Conservation (phyloP, 176 grass and related monocot genomes). For the Phoenix roebelenii region DNA sequence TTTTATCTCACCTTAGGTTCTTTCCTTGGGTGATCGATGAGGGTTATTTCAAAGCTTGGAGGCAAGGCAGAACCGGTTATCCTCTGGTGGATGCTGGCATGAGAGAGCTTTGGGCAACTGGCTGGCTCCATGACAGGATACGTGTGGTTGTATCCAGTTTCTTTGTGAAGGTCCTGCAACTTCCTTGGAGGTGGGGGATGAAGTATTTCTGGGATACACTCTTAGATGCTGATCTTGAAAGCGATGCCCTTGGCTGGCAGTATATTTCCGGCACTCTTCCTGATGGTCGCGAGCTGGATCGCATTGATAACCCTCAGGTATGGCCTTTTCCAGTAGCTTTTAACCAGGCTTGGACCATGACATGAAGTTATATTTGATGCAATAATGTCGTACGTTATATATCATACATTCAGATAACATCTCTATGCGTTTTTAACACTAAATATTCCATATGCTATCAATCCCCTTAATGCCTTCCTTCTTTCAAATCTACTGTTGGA, state of each 20-base stretch:
- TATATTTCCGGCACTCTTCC: constrained; percentile 89
- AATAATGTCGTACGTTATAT: too few relatives aligned
- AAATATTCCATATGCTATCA: too few relatives aligned
- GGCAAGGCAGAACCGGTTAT: constrained; percentile 89
- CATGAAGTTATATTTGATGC: too few relatives aligned
- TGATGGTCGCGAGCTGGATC: constrained; percentile 80
- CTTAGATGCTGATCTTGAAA: constrained; percentile 96
- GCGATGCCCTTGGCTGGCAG: constrained; percentile 92
- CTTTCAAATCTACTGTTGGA: too few relatives aligned
- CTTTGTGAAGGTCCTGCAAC: constrained; percentile 90
- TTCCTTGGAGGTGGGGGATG: constrained; percentile 98
- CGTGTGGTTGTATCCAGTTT: constrained; percentile 92
- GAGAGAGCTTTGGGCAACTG: constrained; percentile 95
- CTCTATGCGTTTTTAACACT: too few relatives aligned
- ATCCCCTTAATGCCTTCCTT: too few relatives aligned
- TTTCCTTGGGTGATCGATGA: constrained; percentile 88
- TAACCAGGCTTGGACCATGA: too few relatives aligned
- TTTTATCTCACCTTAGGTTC: constrained; percentile 75
- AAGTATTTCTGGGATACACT: constrained; percentile 99
- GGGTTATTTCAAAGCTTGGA: constrained; percentile 70
- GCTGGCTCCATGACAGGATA: constrained; percentile 90
- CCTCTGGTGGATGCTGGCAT: constrained; percentile 95
- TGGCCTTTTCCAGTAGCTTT: neutral
- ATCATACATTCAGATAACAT: too few relatives aligned
- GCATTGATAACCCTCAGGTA: constrained; percentile 98